Base-by-base conservation (phyloP, 805 yeast species). In the Zygoascus ofunaensis region DNA sequence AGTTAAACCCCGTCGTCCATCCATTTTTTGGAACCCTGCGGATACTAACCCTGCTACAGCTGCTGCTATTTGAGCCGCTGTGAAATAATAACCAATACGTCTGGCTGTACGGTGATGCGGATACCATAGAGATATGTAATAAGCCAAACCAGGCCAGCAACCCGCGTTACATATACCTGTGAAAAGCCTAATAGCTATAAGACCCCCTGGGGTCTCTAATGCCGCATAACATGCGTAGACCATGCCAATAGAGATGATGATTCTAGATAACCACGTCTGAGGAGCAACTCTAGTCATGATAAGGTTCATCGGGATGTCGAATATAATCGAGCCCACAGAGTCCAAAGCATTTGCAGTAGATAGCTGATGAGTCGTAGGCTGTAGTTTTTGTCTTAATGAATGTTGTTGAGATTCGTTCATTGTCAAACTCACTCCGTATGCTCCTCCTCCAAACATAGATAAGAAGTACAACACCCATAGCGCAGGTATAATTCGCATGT, bases 51-150 rank as follows among this genome's bases (percentile, higher is more conserved):
- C 95, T 5, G 89, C 87, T 5, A 78, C 90, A n/a, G 94, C 79
- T 1, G 94, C 89, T 37, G 89, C 79, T n/a, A 86, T 60, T 63
- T 86, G 95, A 1, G 95, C 94, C 18, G 95, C 95, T 1, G 95
- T 86, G 62, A 81, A 86, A 62, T 86, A 86, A 64, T 82, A 86
- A 2, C 95, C 95, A 50, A 86, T 82, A 58, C 95, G 70, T 50
- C 76, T 73, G 2, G 94, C 83, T 52, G 79, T 74, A 48, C 92
- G 69, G 39, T 82, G 79, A 42, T 79, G 74, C 2, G 95, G 95
- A 57, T 86, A 86, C 90, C 94, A 86, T 54, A 85, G 65, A 0
- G 89, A 76, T 36, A 86, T 70, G 56, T 86, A 86, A 63, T 85
- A 86, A 19, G 87, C 77, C 81, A 86, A 70, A 7, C 94, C 94